Percentiles rank a stretch among this genome's conserved stretches.
phyloP scores from a whole-genome alignment of 441 rosid species.

The Aleurites moluccanus region DNA sequence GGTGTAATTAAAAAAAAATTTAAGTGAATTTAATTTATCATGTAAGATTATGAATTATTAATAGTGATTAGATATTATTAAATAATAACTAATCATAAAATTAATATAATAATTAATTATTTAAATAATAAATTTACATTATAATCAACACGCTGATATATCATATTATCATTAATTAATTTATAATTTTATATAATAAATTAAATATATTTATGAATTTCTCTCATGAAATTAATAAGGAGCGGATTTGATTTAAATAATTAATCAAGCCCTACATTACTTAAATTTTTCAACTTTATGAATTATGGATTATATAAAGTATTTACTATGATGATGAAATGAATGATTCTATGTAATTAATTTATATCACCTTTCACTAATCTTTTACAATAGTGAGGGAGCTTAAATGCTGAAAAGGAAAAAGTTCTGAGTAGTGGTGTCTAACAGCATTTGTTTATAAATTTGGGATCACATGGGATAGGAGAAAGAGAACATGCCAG shows the following conservation, averaged over 20 bases:
- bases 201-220: too few species aligned
- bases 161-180: too few species aligned
- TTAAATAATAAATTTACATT: too few species aligned
- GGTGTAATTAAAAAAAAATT: too few species aligned
- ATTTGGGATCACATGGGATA: constrained; percentile 1
- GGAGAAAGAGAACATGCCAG: constrained; percentile 18
- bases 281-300: not conserved
- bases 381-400: not conserved
- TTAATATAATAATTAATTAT: too few species aligned
- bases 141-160: too few species aligned
- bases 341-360: not conserved
- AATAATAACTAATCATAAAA: too few species aligned
- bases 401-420: not conserved
- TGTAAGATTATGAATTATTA: too few species aligned
- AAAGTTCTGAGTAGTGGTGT: not conserved
- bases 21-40: too few species aligned
- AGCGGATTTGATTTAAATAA: not conserved
- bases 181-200: too few species aligned
- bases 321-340: not conserved
- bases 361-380: not conserved
- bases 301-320: not conserved
- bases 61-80: too few species aligned
- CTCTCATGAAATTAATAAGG: not conserved
- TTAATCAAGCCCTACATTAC: not conserved
- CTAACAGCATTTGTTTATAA: not conserved